A percentile compares a stretch with the other conserved stretches of the same genome.
Evolutionary conservation across 768 basidiomycete species (phyloP).

Genomic region (Lentinula detonsa): DNA sequence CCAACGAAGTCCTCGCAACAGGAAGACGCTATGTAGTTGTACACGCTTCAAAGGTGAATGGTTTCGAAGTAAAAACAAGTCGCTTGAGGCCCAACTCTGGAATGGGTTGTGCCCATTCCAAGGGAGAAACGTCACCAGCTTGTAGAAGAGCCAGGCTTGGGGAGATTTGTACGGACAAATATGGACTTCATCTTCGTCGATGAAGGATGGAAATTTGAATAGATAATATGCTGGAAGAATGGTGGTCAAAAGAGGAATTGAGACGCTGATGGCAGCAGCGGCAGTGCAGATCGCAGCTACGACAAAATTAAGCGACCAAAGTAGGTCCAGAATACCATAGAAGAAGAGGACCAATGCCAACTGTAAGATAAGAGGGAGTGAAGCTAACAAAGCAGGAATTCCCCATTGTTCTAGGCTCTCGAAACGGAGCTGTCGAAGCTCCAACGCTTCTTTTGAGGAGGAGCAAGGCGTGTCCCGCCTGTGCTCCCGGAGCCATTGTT

Average conservation of each 20-base stretch:
- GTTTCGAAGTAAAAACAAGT: slow-evolving; percentile 3
- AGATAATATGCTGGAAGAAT: slow-evolving; percentile 18
- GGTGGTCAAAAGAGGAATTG: slow-evolving; percentile 17
- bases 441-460: slow-evolving; percentile 14
- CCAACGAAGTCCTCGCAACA: slow-evolving; percentile 1
- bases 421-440: slow-evolving; percentile 22
- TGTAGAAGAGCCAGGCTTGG: slow-evolving; percentile 18
- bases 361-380: slow-evolving; percentile 23
- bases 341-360: slow-evolving; percentile 24
- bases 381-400: slow-evolving; percentile 20
- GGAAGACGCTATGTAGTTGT: not conserved
- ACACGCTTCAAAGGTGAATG: not conserved
- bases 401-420: slow-evolving; percentile 24
- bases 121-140: slow-evolving; percentile 2
- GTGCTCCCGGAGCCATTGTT: slow-evolving; percentile 19
- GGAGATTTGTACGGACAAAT: slow-evolving; percentile 23
- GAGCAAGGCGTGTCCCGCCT: slow-evolving; percentile 13
- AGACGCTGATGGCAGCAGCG: slow-evolving; percentile 14
- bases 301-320: slow-evolving; percentile 18
- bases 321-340: slow-evolving; percentile 19
- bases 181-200: slow-evolving; percentile 4
- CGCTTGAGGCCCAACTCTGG: slow-evolving; percentile 1
- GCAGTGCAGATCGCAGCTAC: slow-evolving; percentile 16
- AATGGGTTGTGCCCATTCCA: not conserved
- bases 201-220: not conserved